Conservation (phyloP, 768 basidiomycete genomes). For the Mycena pura region DNA sequence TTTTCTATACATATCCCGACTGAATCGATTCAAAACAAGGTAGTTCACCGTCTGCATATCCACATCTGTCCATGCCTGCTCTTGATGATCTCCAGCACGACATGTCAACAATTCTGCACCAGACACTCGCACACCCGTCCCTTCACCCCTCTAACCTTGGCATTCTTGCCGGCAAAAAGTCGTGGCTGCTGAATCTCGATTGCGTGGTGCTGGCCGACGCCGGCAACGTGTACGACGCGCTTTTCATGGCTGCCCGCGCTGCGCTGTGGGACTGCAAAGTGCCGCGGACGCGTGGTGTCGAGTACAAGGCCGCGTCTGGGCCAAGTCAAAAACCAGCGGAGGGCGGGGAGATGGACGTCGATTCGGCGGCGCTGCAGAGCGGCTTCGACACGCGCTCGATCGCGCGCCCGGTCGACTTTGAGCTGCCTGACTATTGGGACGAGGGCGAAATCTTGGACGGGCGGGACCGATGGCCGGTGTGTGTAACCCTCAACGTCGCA, state of each 20-base stretch:
- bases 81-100: conserved; percentile 83
- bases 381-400: conserved; percentile 65
- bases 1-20: neutral
- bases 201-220: conserved; percentile 75
- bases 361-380: conserved; percentile 46
- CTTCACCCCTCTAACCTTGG: conserved; percentile 69
- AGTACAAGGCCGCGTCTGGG: conserved; percentile 58
- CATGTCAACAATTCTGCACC: conserved; percentile 65
- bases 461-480: conserved; percentile 74
- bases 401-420: conserved; percentile 74
- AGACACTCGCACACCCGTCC: conserved; percentile 70
- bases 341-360: conserved; percentile 62
- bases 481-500: conserved; percentile 80
- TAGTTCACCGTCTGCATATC: conserved; percentile 85
- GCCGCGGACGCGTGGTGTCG: conserved; percentile 73
- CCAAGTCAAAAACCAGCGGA: conserved; percentile 29
- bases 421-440: conserved; percentile 88
- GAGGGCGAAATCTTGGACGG: conserved; percentile 74
- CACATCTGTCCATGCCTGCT: conserved; percentile 63
- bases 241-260: conserved; percentile 80
- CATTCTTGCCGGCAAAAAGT: conserved; percentile 65
- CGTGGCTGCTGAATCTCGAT: conserved; percentile 82
- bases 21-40: conserved; percentile 41
- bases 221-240: conserved; percentile 78
- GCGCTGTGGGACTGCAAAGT: conserved; percentile 85